phyloP scores from a whole-genome alignment of 352 stramenopile species.

The Pythium diclinum region DNA sequence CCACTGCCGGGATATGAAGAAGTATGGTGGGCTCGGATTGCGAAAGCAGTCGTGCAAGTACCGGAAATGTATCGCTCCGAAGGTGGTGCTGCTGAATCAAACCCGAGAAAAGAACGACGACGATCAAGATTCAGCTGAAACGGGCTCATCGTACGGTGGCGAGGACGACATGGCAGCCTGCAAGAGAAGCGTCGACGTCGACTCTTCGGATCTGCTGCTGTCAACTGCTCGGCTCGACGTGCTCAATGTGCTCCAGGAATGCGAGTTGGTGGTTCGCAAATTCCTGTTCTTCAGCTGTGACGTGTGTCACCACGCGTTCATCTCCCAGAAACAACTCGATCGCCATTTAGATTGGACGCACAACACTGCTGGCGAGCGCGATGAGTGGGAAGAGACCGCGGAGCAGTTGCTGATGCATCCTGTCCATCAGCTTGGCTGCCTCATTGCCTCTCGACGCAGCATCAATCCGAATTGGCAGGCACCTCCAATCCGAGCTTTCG shows the following conservation, averaged over 20 bases:
- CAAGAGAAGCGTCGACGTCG: slow-evolving; percentile 7
- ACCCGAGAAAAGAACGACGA: slow-evolving; percentile 41
- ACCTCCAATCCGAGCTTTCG: slow-evolving; percentile 52
- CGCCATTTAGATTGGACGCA: slow-evolving; percentile 33
- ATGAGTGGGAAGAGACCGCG: slow-evolving; percentile 4
- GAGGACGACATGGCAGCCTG: background rate
- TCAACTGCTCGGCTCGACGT: slow-evolving; percentile 18
- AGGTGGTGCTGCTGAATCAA: slow-evolving; percentile 70
- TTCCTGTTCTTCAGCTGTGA: slow-evolving; percentile 52
- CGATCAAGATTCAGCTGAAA: slow-evolving; percentile 27
- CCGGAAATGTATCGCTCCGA: slow-evolving; percentile 68
- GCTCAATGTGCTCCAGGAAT: slow-evolving; percentile 53
- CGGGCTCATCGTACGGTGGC: slow-evolving; percentile 1
- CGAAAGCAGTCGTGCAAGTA: slow-evolving; percentile 83
- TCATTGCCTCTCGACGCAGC: slow-evolving; percentile 23
- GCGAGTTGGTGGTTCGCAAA: slow-evolving; percentile 48
- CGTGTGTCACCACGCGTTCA: slow-evolving; percentile 43
- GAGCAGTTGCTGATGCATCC: slow-evolving; percentile 33
- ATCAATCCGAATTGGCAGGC: slow-evolving; percentile 18
- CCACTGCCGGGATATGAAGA: slow-evolving; percentile 84
- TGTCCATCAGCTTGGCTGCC: slow-evolving; percentile 37
- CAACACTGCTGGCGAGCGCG: background rate
- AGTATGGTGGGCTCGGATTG: slow-evolving; percentile 74
- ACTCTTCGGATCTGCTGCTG: slow-evolving; percentile 8
- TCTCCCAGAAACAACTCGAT: slow-evolving; percentile 48